phyloP scores from a whole-genome alignment of 352 stramenopile genomes.

The Phytophthora aleatoria region DNA sequence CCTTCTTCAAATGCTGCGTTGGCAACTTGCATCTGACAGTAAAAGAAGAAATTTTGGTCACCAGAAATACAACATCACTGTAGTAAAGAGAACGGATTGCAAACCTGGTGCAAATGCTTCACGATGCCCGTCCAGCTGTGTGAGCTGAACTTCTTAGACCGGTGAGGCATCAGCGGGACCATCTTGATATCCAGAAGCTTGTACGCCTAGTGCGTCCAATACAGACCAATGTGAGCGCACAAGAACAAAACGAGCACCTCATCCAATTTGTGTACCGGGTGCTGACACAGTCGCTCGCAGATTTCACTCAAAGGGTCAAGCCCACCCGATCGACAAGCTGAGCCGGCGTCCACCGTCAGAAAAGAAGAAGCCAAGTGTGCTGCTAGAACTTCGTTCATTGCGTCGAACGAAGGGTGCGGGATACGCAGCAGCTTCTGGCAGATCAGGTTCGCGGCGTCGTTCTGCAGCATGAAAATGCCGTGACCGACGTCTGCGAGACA shows the following conservation, averaged over 20 bases:
- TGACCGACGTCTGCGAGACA: slow-evolving; percentile 63
- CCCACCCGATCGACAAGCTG: slow-evolving; percentile 1
- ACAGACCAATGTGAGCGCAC: neutral
- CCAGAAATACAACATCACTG: neutral
- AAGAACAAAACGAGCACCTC: neutral
- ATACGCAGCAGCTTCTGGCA: slow-evolving; percentile 66
- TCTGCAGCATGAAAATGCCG: slow-evolving; percentile 75
- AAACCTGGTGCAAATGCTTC: slow-evolving; percentile 73
- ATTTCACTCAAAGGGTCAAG: slow-evolving; percentile 48
- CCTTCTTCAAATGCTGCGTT: slow-evolving; percentile 65
- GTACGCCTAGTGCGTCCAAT: slow-evolving; percentile 44
- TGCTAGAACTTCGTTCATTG: slow-evolving; percentile 69
- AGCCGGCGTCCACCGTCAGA: slow-evolving; percentile 32
- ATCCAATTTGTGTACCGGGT: slow-evolving; percentile 44
- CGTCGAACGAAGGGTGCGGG: slow-evolving; percentile 57
- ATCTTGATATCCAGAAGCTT: slow-evolving; percentile 80
- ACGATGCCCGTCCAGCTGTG: slow-evolving; percentile 80
- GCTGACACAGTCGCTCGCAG: slow-evolving; percentile 52
- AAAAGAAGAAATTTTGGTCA: neutral
- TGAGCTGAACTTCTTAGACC: slow-evolving; percentile 72
- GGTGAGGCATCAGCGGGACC: slow-evolving; percentile 65
- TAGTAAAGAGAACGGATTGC: neutral
- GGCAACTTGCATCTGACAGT: slow-evolving; percentile 63
- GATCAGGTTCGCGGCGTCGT: slow-evolving; percentile 62
- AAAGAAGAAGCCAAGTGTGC: slow-evolving; percentile 64